Evolutionary conservation across 106 monocot species (phyloP), one percentile per base, ranked within the genome.

Genomic region (Vanilla planifolia): DNA sequence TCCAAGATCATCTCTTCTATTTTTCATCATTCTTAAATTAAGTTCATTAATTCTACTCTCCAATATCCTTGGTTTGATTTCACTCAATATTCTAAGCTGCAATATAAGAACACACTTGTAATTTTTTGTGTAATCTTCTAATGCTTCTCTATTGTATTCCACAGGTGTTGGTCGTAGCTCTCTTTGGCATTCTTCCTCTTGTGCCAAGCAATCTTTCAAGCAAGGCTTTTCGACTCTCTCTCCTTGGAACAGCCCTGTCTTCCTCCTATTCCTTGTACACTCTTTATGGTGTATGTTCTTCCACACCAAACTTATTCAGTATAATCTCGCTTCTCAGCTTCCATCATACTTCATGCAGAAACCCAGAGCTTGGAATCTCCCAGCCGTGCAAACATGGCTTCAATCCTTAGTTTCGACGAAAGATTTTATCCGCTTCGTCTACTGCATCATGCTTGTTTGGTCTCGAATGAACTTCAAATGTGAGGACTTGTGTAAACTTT

Each of bases 301-400:
- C n/a, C n/a, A n/a, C n/a, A n/a, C n/a, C n/a, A n/a, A n/a, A n/a
- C n/a, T n/a, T n/a, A n/a, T n/a, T n/a, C n/a, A n/a, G n/a, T n/a
- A n/a, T n/a, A n/a, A 33, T 26, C 26, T 47, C 10, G 19, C 40
- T 9, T 23, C 36, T 22, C 1, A 3, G 21, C 22, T 7, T 7
- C 39, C 51, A 21, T 36, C 34, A n/a, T n/a, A n/a, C 28, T 61
- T 48, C 52, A 43, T 74, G 10, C 77, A 94, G 94, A 78, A 67
- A 67, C 94, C 94, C 19, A 73, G 76, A 17, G 78, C 80, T 33
- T 89, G 94, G 85, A 94, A 80, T 64, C 46, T 93, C 19, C 71
- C 71, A 33, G 55, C 82, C 0, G 48, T 80, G 37, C 88, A 89
- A 65, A 0, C 55, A 34, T 93, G 88, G 88, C 70, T 88, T 72